Evolutionary conservation across 805 yeast species (phyloP), one percentile per base, ranked within the genome.

Genomic region (Metschnikowia lunata): DNA sequence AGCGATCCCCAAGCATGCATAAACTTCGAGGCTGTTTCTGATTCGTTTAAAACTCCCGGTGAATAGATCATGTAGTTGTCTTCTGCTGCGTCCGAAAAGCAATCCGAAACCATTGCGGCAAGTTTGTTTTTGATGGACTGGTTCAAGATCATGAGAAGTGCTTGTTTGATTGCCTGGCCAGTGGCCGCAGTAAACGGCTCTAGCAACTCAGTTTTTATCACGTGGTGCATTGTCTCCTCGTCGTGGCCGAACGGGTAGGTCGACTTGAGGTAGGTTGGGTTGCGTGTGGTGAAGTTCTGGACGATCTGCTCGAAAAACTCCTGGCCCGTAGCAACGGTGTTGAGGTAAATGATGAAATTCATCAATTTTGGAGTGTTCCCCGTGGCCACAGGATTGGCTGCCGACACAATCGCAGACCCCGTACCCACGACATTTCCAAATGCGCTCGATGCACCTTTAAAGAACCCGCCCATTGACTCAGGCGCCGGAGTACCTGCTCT

Each of bases 251-350:
- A 69, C 7, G 74, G 68, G 47, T 59, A 69, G 33, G 48, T 49
- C 40, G 49, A 49, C 26, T 49, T 49, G 36, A 69, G 52, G 41
- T 56, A 55, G 8, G 52, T 47, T 3, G 54, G 56, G 34, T 59
- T 56, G 8, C 43, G 39, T 34, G 51, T 55, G 3, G 58, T 57
- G 32, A 78, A 50, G 37, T 76, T 75, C n/a, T 61, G 64, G 8
- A 81, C 52, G 32, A 87, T 63, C 45, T 76, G 79, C 10, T 64
- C 60, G 30, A 85, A 69, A 56, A 87, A 85, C 7, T 68, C 72
- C 18, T 76, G 73, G 23, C 85, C 81, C 35, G 82, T 65, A 9
- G 83, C 79, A 5, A 89, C 69, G 1, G 95, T 82, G 62, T 91
- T 90, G 47, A 89, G 67, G 46, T 83, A 78, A 1, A 86, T 67